Base-by-base conservation (phyloP, 345 rosid species). In the Populus ilicifolia region DNA sequence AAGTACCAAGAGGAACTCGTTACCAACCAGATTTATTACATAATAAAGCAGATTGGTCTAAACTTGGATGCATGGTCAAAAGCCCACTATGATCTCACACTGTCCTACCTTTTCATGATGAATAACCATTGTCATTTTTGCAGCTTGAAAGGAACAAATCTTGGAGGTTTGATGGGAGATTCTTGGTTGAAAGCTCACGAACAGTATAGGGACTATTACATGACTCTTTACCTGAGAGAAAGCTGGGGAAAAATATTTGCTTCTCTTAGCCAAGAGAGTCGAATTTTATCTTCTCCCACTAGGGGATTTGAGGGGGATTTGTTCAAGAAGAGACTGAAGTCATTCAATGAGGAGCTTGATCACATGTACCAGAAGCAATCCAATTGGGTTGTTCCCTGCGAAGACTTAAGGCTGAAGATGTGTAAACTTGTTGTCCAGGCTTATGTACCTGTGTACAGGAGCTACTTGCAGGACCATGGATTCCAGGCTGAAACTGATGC, bases 71-170 rank as follows among this genome's bases (percentile, higher is more conserved):
- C 87, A 1, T 91, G 93, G 97, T 89, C 99, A 13, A 89, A 88
- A 82, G 74, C 86, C 39, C 86, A 84, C 63, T 63, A 76, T 16
- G 86, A 88, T 66, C 64, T 77, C 2, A 20, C 81, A 10, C 83
- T 90, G 38, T 89, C 94, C 67, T 92, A 83, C 82, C 79, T 95
- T 76, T 95, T 92, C 81, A 93, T 95, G 94, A 92, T 92, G 96
- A 93, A 91, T 72, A 95, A 90, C 77, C 98, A 92, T 73, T 44
- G 78, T 75, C 91, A 93, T 77, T 92, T 95, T 79, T 43, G 79
- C 84, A 70, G 77, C 27, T 82, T 95, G 79, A 79, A 80, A 80
- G 92, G 88, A 56, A 90, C 94, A 16, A 63, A 84, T 63, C 87
- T 92, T n/a, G 97, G 97, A 39, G 79, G 74, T 35, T 76, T 92